These are phyloP conservation scores for Dimocarpus longan DNA, from an alignment of 345 rosid genomes.

Conservation along the genomic window DNA sequence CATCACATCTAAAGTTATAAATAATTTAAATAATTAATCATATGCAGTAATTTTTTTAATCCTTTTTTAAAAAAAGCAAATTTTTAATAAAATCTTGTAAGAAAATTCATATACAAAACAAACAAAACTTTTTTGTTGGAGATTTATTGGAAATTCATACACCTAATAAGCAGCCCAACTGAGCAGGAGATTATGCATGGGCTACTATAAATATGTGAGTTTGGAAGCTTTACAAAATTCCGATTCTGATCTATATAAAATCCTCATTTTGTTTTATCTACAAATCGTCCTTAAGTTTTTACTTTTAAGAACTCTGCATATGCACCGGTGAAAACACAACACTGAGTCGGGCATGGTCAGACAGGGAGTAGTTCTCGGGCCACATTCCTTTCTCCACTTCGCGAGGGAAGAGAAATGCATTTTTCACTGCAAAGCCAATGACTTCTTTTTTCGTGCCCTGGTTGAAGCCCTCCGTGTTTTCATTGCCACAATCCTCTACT, in stretches of 20 bases:
- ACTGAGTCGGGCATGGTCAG: constrained; percentile 89
- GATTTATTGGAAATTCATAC: no score
- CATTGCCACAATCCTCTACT: constrained; percentile 29
- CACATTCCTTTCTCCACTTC: constrained; percentile 92
- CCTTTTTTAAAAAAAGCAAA: no score
- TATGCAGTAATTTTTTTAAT: no score
- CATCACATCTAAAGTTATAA: no score
- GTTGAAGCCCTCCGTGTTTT: constrained; percentile 25
- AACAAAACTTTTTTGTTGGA: no score
- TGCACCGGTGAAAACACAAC: constrained; percentile 79
- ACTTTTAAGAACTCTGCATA: constrained; percentile 49
- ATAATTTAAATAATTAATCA: no score
- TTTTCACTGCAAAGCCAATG: constrained; percentile 73
- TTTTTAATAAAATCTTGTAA: no score
- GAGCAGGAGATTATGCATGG: not conserved
- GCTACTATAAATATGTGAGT: not conserved
- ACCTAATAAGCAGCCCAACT: not conserved
- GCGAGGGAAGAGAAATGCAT: constrained; percentile 76
- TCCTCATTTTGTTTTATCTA: constrained; percentile 17
- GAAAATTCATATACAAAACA: no score
- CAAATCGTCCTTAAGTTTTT: not conserved
- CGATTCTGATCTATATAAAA: not conserved
- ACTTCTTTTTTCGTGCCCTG: constrained; percentile 37
- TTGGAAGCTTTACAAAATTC: constrained; percentile 14
- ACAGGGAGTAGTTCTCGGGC: constrained; percentile 85